Evolutionary conservation across 345 rosid species (phyloP), one percentile per base, ranked within the genome.

Genomic region (Gossypium turneri): DNA sequence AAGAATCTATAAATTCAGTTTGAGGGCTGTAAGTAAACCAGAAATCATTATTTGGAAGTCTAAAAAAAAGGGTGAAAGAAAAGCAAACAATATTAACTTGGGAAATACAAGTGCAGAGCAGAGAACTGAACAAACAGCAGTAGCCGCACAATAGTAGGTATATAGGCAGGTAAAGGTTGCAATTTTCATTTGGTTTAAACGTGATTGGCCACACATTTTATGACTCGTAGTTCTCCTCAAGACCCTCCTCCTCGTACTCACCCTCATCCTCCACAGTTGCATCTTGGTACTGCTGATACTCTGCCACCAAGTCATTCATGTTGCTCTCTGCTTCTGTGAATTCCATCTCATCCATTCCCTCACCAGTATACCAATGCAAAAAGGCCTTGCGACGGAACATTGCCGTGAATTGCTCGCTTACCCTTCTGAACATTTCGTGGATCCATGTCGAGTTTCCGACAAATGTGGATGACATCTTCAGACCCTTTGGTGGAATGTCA

Each of bases 341-440:
- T 81, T 94, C 98, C 98, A 94, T 94, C 76, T 94, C 98, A 17
- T 94, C 98, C 98, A 94, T 94, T 0, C 98, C 97, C 83, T 94
- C 98, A 2, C 98, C 98, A 0, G 98, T 94, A n/a, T 94, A 94
- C 98, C 98, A 94, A 74, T 94, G 98, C 88, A 94, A 75, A 76
- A 94, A 94, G 20, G 98, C 98, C 80, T 94, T 94, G 73, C 98
- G 88, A 55, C 98, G 88, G 81, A 90, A 92, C 98, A 94, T 94
- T 29, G 97, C 98, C 0, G 97, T 94, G 83, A 94, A 94, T 78
- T 94, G 98, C 76, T 94, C 97, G 22, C 98, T 94, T 47, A 92
- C 98, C 84, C 97, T 86, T 87, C 97, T 88, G 76, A 94, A 94
- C 98, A 94, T 94, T 85, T 94, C 97, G 79, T 94, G 98, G 62